phyloP scores from a whole-genome alignment of 371 early-diverging fungal species.

The Gilbertella persicaria region DNA sequence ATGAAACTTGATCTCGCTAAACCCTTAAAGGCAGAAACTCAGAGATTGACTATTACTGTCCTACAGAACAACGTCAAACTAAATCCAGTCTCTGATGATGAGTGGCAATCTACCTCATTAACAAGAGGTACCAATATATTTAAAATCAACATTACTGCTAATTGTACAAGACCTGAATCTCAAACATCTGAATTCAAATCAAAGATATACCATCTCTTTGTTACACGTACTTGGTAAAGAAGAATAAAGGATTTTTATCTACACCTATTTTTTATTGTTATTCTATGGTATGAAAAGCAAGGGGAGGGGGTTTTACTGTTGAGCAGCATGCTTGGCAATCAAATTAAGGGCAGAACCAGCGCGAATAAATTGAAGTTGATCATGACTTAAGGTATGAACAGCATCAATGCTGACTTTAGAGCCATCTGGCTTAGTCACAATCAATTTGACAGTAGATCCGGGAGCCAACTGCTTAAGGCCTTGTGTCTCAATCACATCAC shows the following conservation, averaged over 20 bases:
- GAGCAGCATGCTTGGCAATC: conserved; percentile 35
- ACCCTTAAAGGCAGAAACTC: conserved; percentile 20
- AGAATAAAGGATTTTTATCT: background rate
- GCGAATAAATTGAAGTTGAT: conserved; percentile 94
- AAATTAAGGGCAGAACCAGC: conserved; percentile 89
- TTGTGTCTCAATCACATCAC: conserved; percentile 79
- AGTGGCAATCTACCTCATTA: conserved; percentile 30
- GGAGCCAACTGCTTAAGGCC: conserved; percentile 73
- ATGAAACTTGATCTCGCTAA: conserved; percentile 29
- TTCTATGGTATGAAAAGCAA: background rate
- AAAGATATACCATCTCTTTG: conserved; percentile 41
- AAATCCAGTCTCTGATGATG: conserved; percentile 14
- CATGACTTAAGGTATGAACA: conserved; percentile 91
- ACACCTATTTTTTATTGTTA: background rate
- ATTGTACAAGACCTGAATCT: conserved; percentile 29
- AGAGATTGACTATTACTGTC: conserved; percentile 29
- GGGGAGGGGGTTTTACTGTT: too few relatives aligned
- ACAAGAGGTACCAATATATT: conserved; percentile 32
- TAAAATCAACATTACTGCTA: conserved; percentile 41
- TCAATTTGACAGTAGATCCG: conserved; percentile 59
- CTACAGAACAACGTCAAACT: conserved; percentile 38
- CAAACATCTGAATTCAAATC: conserved; percentile 34
- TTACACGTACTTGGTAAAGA: conserved; percentile 33
- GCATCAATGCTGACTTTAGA: conserved; percentile 56
- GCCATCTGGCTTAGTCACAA: conserved; percentile 60